Evolutionary conservation across 176 grass and related monocot genomes (phyloP).

Genomic region (Puya raimondii): DNA sequence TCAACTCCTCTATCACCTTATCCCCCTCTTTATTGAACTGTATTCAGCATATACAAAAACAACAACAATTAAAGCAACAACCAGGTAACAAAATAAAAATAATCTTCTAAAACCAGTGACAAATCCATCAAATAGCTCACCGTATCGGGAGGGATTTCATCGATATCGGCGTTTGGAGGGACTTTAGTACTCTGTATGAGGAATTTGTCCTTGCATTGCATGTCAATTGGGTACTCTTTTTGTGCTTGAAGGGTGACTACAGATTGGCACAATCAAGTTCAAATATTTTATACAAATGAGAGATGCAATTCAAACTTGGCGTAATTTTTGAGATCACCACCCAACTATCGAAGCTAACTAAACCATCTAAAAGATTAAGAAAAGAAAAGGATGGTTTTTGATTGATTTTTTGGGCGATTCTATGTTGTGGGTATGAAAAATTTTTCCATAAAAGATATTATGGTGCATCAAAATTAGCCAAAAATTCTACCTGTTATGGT

Average conservation of each 20-base stretch:
- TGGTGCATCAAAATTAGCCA: not conserved
- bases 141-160: slow-evolving; percentile 79
- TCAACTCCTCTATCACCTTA: slow-evolving; percentile 89
- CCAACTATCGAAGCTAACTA: not conserved
- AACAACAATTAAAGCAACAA: not conserved
- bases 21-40: slow-evolving; percentile 89
- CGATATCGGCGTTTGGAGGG: slow-evolving; percentile 58
- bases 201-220: slow-evolving; percentile 98
- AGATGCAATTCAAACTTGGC: not conserved
- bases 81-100: not conserved
- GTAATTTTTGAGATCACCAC: too few relatives aligned
- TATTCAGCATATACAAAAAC: slow-evolving; percentile 20
- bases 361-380: not conserved
- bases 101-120: slow-evolving; percentile 2
- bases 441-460: not conserved
- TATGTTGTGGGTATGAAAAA: not conserved
- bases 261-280: slow-evolving; percentile 10
- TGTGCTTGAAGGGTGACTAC: slow-evolving; percentile 87
- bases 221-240: slow-evolving; percentile 66
- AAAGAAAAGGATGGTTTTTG: not conserved
- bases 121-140: slow-evolving; percentile 21
- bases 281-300: not conserved
- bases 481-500: slow-evolving; percentile 54
- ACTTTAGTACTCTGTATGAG: slow-evolving; percentile 93
- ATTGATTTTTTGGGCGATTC: not conserved